Evolutionary conservation across 768 basidiomycete species (phyloP).

Genomic region (Russula dissimulans): DNA sequence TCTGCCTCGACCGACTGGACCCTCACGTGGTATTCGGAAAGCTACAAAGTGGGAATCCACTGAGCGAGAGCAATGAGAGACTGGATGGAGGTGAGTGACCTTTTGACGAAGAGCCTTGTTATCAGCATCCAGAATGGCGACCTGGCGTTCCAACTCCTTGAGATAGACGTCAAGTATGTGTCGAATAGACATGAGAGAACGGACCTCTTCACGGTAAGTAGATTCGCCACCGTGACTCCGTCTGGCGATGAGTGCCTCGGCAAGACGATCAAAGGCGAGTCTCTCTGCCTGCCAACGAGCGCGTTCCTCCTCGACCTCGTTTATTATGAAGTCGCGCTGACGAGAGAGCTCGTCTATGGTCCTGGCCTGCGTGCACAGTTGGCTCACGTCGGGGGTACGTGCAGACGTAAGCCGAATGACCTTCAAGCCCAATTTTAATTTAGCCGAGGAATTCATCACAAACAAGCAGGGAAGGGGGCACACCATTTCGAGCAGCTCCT

Average conservation of each 20-base stretch:
- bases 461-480: constrained; percentile 17
- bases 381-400: constrained; percentile 30
- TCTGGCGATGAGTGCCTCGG: constrained; percentile 53
- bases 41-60: constrained; percentile 29
- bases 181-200: constrained; percentile 15
- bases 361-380: constrained; percentile 51
- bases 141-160: constrained; percentile 50
- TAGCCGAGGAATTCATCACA: neutral
- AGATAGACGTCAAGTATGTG: constrained; percentile 9
- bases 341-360: constrained; percentile 44
- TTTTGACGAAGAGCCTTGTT: constrained; percentile 52
- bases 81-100: constrained; percentile 28
- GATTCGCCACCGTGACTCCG: constrained; percentile 34
- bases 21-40: constrained; percentile 48
- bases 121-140: constrained; percentile 45
- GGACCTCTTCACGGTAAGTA: constrained; percentile 37
- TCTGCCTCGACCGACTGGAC: constrained; percentile 52
- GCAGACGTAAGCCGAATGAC: constrained; percentile 39
- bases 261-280: constrained; percentile 54
- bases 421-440: constrained; percentile 25
- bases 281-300: constrained; percentile 53
- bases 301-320: constrained; percentile 48
- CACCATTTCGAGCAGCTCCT: constrained; percentile 51
- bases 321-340: constrained; percentile 51
- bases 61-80: neutral